Evolutionary conservation across 768 basidiomycete species (phyloP).

Genomic region (Trametes punicea): DNA sequence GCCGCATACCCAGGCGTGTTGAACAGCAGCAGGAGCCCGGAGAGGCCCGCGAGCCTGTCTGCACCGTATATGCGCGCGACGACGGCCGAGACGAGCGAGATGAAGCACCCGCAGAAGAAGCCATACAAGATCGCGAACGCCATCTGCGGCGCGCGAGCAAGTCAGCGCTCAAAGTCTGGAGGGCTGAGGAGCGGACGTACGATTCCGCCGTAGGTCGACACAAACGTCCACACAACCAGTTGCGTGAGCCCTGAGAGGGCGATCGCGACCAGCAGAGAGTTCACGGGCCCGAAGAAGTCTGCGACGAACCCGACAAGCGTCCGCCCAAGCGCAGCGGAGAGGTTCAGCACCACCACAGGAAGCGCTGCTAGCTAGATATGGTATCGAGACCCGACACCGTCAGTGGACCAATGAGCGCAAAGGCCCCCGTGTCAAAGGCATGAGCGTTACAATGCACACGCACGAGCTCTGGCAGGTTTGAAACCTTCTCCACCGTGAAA

Average conservation of each 20-base stretch:
- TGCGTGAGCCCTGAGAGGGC: slow-evolving; percentile 23
- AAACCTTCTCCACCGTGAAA: slow-evolving; percentile 14
- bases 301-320: slow-evolving; percentile 21
- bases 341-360: slow-evolving; percentile 21
- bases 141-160: slow-evolving; percentile 14
- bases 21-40: slow-evolving; percentile 18
- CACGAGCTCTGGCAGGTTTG: slow-evolving; percentile 11
- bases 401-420: neutral
- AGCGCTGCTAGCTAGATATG: slow-evolving; percentile 12
- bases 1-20: slow-evolving; percentile 28
- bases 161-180: neutral
- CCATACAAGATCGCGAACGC: slow-evolving; percentile 34
- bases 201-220: slow-evolving; percentile 22
- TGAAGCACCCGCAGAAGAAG: slow-evolving; percentile 34
- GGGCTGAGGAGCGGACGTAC: slow-evolving; percentile 10
- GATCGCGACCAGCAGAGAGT: slow-evolving; percentile 20
- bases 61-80: slow-evolving; percentile 19
- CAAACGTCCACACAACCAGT: slow-evolving; percentile 23
- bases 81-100: slow-evolving; percentile 34
- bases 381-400: too few relatives aligned
- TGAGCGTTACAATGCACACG: neutral
- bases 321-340: slow-evolving; percentile 22
- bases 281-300: slow-evolving; percentile 22
- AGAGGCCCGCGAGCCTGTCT: slow-evolving; percentile 19
- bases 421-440: neutral